phyloP scores from a whole-genome alignment of 2,329 filamentous ascomycete genomes.

The Penicillium sumatraense region DNA sequence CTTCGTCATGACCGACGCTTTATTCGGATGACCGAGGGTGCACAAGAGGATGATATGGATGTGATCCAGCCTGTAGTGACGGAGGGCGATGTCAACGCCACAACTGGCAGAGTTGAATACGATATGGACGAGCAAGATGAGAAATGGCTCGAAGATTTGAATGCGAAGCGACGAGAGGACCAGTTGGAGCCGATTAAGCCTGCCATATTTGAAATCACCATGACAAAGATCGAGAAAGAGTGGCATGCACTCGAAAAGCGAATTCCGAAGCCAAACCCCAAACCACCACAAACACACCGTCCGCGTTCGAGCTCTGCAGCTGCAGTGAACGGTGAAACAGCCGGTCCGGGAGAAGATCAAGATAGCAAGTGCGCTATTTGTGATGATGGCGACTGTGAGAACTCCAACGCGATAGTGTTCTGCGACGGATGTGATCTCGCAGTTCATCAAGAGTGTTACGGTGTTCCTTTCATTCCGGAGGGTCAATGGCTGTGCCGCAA shows the following conservation, averaged over 20 bases:
- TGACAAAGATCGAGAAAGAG: conserved; percentile 98
- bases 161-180: conserved; percentile 73
- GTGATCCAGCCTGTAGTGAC: conserved; percentile 57
- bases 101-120: conserved; percentile 87
- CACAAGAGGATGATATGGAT: conserved; percentile 67
- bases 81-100: conserved; percentile 63
- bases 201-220: conserved; percentile 94
- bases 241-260: conserved; percentile 96
- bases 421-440: conserved; percentile 97
- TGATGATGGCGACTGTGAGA: conserved; percentile 99
- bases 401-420: conserved; percentile 98
- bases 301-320: conserved; percentile 92
- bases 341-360: conserved; percentile 81
- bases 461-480: conserved; percentile 97
- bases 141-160: conserved; percentile 88
- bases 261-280: conserved; percentile 95
- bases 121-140: conserved; percentile 99
- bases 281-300: conserved; percentile 91
- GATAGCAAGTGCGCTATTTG: conserved; percentile 98
- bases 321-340: conserved; percentile 90
- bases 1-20: conserved; percentile 75
- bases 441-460: conserved; percentile 98
- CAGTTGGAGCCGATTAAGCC: conserved; percentile 84
- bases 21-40: conserved; percentile 65
- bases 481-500: conserved; percentile 98